Conservation (phyloP, 148 eudicot species). For the Agrostemma githago region DNA sequence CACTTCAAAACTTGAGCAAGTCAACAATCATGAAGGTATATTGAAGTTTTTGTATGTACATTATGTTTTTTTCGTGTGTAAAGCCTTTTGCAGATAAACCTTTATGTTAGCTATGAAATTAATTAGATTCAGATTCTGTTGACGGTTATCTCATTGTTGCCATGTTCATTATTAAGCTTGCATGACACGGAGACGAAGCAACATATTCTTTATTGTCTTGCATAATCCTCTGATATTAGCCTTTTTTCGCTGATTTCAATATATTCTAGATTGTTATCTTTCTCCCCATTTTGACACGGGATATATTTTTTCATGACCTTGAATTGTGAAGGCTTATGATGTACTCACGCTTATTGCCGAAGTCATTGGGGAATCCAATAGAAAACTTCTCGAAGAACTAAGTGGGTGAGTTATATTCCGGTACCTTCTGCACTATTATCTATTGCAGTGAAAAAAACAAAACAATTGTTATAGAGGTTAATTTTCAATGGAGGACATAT, state of each 20-base stretch:
- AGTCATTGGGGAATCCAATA: slow-evolving; percentile 18
- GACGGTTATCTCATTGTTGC: background rate
- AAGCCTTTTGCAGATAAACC: background rate
- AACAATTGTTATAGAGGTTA: background rate
- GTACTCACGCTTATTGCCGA: slow-evolving; percentile 14
- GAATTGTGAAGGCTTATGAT: slow-evolving; percentile 15
- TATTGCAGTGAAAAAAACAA: background rate
- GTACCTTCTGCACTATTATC: background rate
- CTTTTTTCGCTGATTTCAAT: background rate
- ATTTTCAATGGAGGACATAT: background rate
- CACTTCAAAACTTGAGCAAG: slow-evolving; percentile 15
- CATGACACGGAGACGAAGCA: background rate
- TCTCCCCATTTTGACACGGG: slow-evolving; percentile 6
- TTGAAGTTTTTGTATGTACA: background rate
- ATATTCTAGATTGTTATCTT: too few species aligned
- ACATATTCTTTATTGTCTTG: background rate
- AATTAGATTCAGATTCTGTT: background rate
- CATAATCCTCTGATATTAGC: background rate
- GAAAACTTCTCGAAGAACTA: slow-evolving; percentile 13
- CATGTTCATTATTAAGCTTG: background rate
- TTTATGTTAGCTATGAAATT: background rate
- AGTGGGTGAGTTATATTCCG: slow-evolving; percentile 11
- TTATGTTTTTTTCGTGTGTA: background rate
- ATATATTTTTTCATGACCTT: background rate
- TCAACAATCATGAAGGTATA: slow-evolving; percentile 7